Percentiles rank a stretch among this genome's conserved stretches.
phyloP scores from a whole-genome alignment of 1,284 basidiomycete species.

The Cystobasidiaceae sp. region DNA sequence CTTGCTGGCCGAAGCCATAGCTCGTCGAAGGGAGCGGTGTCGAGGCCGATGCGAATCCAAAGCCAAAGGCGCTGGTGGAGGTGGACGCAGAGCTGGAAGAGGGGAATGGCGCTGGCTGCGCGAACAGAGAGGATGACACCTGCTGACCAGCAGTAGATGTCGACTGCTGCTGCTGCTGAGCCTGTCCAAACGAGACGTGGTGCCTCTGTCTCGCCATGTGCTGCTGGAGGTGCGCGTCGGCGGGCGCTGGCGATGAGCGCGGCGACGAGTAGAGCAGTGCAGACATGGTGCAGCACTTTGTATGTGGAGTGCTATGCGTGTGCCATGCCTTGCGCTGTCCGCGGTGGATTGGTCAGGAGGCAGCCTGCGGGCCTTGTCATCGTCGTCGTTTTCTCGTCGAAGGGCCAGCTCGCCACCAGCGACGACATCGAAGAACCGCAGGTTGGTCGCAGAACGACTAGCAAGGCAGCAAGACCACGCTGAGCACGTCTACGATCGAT shows the following conservation, averaged over 20 bases:
- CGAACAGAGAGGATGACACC: not conserved
- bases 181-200: conserved; percentile 24
- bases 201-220: not conserved
- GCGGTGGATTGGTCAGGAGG: not conserved
- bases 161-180: not conserved
- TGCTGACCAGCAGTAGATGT: not conserved
- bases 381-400: too few relatives aligned
- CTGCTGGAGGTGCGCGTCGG: not conserved
- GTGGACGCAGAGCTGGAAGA: not conserved
- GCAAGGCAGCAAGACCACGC: not conserved
- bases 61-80: conserved; percentile 13
- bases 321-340: not conserved
- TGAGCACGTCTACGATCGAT: not conserved
- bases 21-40: not conserved
- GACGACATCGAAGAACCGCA: too few relatives aligned
- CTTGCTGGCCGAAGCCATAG: not conserved
- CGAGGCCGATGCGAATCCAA: conserved; percentile 16
- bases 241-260: conserved; percentile 19
- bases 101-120: not conserved
- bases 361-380: too few relatives aligned
- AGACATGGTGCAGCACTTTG: conserved; percentile 5
- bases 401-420: too few relatives aligned
- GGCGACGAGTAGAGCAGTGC: conserved; percentile 23
- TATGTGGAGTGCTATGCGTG: not conserved
- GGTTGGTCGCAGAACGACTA: not conserved